phyloP scores from a whole-genome alignment of 352 stramenopile species.

The Globisporangium apiculatum region DNA sequence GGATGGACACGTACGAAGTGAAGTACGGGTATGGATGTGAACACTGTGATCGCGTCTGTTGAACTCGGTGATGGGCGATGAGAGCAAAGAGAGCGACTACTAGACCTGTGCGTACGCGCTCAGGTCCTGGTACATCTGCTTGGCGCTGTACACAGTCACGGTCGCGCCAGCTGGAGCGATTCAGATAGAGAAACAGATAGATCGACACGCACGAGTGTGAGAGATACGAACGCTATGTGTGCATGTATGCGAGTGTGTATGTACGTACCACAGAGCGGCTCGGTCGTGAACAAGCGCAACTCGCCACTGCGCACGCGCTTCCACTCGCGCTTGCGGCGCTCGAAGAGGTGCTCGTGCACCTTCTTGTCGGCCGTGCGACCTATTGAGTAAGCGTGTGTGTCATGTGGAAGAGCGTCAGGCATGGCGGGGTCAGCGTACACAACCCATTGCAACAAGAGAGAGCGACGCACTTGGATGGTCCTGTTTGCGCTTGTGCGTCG shows the following conservation, averaged over 20 bases:
- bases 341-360: slow-evolving; percentile 72
- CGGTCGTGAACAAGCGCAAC: slow-evolving; percentile 63
- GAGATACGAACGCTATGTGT: no score
- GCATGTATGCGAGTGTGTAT: neutral
- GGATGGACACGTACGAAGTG: no score
- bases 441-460: neutral
- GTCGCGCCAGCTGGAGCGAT: slow-evolving; percentile 42
- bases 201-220: neutral
- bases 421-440: neutral
- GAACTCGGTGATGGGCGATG: no score
- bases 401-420: neutral
- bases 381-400: slow-evolving; percentile 8
- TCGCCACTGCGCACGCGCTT: slow-evolving; percentile 65
- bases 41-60: no score
- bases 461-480: slow-evolving; percentile 41
- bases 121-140: slow-evolving; percentile 71
- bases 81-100: neutral
- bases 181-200: slow-evolving; percentile 8
- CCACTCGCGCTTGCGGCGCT: slow-evolving; percentile 61
- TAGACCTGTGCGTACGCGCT: slow-evolving; percentile 66
- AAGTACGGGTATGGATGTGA: no score
- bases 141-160: slow-evolving; percentile 64
- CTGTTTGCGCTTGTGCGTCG: slow-evolving; percentile 67
- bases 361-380: slow-evolving; percentile 61
- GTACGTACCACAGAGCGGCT: slow-evolving; percentile 51